Evolutionary conservation across 2,329 filamentous ascomycete species (phyloP), one percentile per base, ranked within the genome.

Genomic region (Phialophora chinensis): DNA sequence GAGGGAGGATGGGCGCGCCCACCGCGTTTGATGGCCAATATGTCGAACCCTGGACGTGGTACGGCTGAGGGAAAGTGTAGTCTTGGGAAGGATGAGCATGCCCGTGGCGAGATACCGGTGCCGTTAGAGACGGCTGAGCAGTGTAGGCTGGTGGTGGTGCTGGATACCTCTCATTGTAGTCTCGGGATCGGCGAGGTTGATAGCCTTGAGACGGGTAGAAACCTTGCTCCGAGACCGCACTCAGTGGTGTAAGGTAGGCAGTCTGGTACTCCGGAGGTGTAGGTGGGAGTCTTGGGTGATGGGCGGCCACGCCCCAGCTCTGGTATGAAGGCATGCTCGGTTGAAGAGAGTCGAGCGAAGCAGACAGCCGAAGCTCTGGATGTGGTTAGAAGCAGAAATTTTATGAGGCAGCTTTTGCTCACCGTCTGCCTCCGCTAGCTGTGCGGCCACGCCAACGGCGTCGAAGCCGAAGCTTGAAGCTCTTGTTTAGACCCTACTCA

Each of bases 91-190:
- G 52, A 49, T 63, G 63, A 55, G 38, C 66, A 66, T 68, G 65
- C 23, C 66, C 66, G 8, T 60, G 38, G 20, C 66, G 60, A 29
- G 65, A 44, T 4, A 50, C 60, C 25, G 66, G 67, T n/a, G 53
- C 62, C 4, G 58, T 50, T 42, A 69, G 33, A 42, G 67, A 31
- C 27, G 69, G 71, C 52, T 72, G 70, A 54, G 67, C 54, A 25
- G 73, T 70, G 71, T 80, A 82, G 65, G 76, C 77, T 61, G 75
- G 67, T n/a, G 78, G 76, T 68, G 80, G 78, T n/a, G 78, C 78
- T 35, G 54, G 59, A 71, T 80, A 82, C 70, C 81, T 77, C 66
- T 82, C 80, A 70, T 79, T 78, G 71, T 80, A 81, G 60, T 82
- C 80, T 70, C 76, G 78, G 58, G 77, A 75, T 71, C 80, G 80